phyloP scores from a whole-genome alignment of 2,329 filamentous ascomycete species.

The Nigrospora sphaerica region DNA sequence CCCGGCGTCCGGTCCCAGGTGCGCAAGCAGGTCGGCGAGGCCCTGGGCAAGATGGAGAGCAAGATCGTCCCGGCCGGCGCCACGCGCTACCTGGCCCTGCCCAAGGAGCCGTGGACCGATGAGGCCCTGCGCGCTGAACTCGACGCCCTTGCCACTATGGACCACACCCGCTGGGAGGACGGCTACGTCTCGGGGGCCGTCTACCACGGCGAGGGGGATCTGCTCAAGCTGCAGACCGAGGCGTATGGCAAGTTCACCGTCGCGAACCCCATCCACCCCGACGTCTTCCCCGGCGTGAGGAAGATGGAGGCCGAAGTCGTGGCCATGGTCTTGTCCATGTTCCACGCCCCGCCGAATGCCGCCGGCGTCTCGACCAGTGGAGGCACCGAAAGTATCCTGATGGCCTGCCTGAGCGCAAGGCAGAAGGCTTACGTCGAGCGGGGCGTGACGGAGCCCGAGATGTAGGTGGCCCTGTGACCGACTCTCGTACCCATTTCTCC shows the following conservation, averaged over 20 bases:
- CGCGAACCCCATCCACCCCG: constrained; percentile 92
- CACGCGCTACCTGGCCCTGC: constrained; percentile 67
- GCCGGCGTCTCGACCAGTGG: constrained; percentile 88
- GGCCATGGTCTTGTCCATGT: constrained; percentile 85
- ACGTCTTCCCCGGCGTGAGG: constrained; percentile 93
- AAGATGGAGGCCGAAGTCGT: constrained; percentile 99
- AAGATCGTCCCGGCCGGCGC: constrained; percentile 75
- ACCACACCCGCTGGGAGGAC: constrained; percentile 96
- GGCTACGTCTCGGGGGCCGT: constrained; percentile 91
- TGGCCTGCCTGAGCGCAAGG: constrained; percentile 85
- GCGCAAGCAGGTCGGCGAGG: constrained; percentile 73
- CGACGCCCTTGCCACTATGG: constrained; percentile 70
- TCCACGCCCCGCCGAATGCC: constrained; percentile 79
- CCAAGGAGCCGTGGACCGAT: constrained; percentile 74
- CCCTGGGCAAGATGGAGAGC: constrained; percentile 70
- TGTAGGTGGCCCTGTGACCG: constrained; percentile 46
- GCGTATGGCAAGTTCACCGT: constrained; percentile 94
- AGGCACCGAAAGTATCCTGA: constrained; percentile 92
- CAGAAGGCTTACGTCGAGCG: constrained; percentile 84
- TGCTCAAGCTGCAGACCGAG: constrained; percentile 81
- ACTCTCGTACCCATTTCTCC: background rate
- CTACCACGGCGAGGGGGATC: constrained; percentile 82
- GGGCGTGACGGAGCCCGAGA: constrained; percentile 86
- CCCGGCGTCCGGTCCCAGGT: constrained; percentile 85
- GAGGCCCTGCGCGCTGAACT: constrained; percentile 78